Conservation (phyloP, 164 flowering plant genomes). For the Macadamia integrifolia region DNA sequence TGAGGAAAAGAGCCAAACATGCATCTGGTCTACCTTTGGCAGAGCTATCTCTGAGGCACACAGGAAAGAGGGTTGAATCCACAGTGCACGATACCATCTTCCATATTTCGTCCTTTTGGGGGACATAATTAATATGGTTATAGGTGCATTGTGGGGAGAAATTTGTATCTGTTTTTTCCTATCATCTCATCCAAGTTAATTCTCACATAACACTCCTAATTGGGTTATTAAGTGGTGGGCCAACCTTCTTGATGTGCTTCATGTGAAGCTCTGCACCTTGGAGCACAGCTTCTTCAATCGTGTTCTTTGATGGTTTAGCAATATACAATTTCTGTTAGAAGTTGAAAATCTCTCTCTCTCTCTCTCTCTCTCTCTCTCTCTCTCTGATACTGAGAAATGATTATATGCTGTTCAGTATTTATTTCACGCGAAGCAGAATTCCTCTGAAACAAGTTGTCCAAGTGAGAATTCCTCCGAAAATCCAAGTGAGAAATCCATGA, state of each 20-base stretch:
- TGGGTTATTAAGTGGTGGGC: too few species aligned
- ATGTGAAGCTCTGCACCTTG: too few species aligned
- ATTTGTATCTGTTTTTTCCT: too few species aligned
- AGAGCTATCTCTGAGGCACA: neutral
- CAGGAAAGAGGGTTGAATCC: neutral
- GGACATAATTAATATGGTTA: neutral
- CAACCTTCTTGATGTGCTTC: too few species aligned
- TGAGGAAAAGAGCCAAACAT: too few species aligned
- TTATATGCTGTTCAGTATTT: conserved; percentile 32
- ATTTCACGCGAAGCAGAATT: conserved; percentile 35
- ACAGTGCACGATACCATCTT: neutral
- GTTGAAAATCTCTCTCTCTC: neutral
- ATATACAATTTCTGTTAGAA: too few species aligned
- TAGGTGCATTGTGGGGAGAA: too few species aligned
- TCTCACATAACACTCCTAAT: too few species aligned
- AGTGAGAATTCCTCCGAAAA: conserved; percentile 38
- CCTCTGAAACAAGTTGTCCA: conserved; percentile 26
- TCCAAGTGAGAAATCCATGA: conserved; percentile 56
- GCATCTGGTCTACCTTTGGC: neutral
- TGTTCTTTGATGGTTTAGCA: too few species aligned
- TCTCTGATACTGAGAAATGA: neutral
- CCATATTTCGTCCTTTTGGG: neutral
- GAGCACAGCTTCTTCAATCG: too few species aligned
- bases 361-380: neutral
- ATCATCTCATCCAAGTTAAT: too few species aligned